A percentile compares a stretch with the other conserved stretches of the same genome.
These are phyloP conservation scores for Rosa rugosa DNA, from an alignment of 306 rosid species.

Conservation along the genomic window DNA sequence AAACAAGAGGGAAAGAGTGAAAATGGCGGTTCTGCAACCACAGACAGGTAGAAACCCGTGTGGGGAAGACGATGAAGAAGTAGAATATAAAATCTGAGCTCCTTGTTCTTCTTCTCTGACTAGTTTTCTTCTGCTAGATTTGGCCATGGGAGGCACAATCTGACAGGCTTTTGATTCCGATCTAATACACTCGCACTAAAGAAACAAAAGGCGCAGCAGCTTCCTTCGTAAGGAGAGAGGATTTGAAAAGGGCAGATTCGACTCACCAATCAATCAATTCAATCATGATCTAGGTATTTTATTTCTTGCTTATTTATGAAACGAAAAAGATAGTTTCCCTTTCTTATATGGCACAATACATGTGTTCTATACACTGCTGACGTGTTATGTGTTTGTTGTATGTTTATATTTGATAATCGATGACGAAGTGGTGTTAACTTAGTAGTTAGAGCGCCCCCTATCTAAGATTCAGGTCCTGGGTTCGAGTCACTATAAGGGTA, in stretches of 20 bases:
- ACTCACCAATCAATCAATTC: neutral
- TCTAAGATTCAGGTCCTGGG: too few relatives aligned
- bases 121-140: slow-evolving; percentile 3
- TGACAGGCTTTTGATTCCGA: neutral
- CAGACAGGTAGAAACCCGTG: neutral
- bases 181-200: neutral
- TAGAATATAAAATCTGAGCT: slow-evolving; percentile 2
- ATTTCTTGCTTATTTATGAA: slow-evolving; percentile 3
- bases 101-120: neutral
- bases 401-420: too few relatives aligned
- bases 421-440: too few relatives aligned
- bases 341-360: neutral
- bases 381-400: neutral
- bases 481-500: too few relatives aligned
- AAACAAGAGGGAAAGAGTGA: neutral
- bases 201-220: neutral
- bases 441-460: too few relatives aligned
- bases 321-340: neutral
- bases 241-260: neutral
- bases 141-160: slow-evolving; percentile 16
- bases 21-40: slow-evolving; percentile 15
- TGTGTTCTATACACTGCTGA: neutral
- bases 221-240: neutral
- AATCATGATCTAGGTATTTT: neutral
- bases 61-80: neutral